These are phyloP conservation scores for Lactarius trivialis DNA, from an alignment of 768 basidiomycete genomes.

Conservation along the genomic window DNA sequence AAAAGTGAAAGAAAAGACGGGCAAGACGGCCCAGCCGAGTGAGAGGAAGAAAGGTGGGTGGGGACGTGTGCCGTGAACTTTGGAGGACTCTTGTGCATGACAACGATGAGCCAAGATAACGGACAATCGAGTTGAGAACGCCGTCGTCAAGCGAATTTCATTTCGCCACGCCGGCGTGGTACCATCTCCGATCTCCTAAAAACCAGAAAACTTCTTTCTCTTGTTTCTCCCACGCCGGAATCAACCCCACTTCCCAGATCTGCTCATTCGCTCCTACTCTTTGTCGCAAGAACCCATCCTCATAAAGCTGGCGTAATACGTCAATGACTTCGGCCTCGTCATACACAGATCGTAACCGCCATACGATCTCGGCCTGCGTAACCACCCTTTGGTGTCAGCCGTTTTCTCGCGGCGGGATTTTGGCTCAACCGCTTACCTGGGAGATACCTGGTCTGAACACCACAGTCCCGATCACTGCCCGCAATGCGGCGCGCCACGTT, in stretches of 20 bases:
- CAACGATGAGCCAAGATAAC: background rate
- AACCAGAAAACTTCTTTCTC: slow-evolving; percentile 52
- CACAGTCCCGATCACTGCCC: slow-evolving; percentile 60
- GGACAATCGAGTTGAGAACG: too few species aligned
- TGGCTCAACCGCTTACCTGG: slow-evolving; percentile 42
- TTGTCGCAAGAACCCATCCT: slow-evolving; percentile 44
- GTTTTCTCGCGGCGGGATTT: background rate
- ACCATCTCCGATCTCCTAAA: slow-evolving; percentile 55
- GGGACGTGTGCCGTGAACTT: background rate
- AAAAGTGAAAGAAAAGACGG: slow-evolving; percentile 17
- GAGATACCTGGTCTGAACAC: slow-evolving; percentile 68
- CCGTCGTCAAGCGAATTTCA: background rate
- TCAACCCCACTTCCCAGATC: slow-evolving; percentile 25
- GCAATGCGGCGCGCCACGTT: slow-evolving; percentile 66
- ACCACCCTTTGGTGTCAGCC: background rate
- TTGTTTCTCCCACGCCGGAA: slow-evolving; percentile 43
- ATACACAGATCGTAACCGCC: slow-evolving; percentile 65
- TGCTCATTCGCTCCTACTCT: slow-evolving; percentile 23
- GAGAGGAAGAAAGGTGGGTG: background rate
- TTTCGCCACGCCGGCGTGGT: slow-evolving; percentile 40
- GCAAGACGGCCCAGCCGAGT: slow-evolving; percentile 20
- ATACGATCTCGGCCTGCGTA: slow-evolving; percentile 57
- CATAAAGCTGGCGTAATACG: slow-evolving; percentile 45
- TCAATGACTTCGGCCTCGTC: slow-evolving; percentile 71
- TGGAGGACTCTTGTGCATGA: background rate